Evolutionary conservation across 163 green algal species (phyloP).

Genomic region (Scenedesmus sp.): DNA sequence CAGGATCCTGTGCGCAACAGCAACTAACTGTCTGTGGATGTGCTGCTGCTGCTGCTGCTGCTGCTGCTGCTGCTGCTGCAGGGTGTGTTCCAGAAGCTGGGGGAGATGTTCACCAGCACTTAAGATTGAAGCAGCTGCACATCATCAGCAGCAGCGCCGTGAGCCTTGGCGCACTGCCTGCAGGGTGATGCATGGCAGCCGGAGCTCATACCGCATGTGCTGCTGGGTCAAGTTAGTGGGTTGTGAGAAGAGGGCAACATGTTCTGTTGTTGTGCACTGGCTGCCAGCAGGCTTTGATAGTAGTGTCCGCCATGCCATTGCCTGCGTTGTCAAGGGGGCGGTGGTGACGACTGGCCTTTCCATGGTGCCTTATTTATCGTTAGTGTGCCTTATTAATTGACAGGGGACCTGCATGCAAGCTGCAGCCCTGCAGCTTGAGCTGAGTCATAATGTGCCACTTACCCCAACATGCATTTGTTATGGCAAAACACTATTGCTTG

Average conservation of each 20-base stretch:
- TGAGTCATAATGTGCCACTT: neutral
- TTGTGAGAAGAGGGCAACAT: neutral
- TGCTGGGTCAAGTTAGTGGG: neutral
- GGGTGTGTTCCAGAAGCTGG: constrained; percentile 70
- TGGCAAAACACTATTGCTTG: neutral
- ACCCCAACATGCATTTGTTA: neutral
- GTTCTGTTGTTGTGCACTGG: neutral
- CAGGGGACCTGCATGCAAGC: neutral
- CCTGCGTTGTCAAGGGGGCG: neutral
- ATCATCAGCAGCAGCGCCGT: neutral
- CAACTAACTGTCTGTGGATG: neutral
- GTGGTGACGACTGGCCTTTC: neutral
- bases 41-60: too few species aligned
- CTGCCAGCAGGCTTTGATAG: neutral
- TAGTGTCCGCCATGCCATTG: neutral
- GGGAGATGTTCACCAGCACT: constrained; percentile 63
- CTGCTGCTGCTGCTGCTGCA: constrained; percentile 38
- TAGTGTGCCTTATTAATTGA: neutral
- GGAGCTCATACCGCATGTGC: neutral
- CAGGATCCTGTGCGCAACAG: neutral
- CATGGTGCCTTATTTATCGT: too few species aligned
- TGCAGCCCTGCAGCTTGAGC: too few species aligned
- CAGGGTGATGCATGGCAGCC: neutral
- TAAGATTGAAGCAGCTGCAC: neutral
- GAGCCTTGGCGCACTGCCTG: neutral